Base-by-base conservation (phyloP, 768 basidiomycete genomes). In the Antrodiella citrinella region DNA sequence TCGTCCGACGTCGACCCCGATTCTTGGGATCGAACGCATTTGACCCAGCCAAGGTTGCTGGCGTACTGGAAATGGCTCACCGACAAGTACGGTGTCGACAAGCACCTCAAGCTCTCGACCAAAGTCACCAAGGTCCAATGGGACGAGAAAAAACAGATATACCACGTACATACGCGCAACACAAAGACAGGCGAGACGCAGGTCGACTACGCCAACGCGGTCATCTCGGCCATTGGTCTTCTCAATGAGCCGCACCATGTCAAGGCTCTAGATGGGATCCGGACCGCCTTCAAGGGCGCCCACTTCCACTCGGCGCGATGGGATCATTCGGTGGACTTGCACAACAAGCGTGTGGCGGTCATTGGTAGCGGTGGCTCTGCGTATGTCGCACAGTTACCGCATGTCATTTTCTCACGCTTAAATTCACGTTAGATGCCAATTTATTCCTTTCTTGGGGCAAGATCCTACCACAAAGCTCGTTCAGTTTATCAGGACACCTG, bases 301-400 rank as follows among this genome's bases (percentile, higher is more conserved):
- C 39, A 57, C 15, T 66, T 60, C 38, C 68, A 69, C 44, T 60
- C 63, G 2, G 55, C 62, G 13, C 21, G 51, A 5, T 69, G 66
- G 66, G 25, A 57, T 4, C 49, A 59, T 20, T 54, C 55, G 20
- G 53, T 67, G 3, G 44, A 56, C 3, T 53, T 67, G 3, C 21
- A 42, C 20, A 56, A 57, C 1, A 67, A 67, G 51, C 51, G 52
- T 19, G 58, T 69, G 11, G 68, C 60, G 0, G 54, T 69, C 3
- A 57, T 68, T 21, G 68, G 67, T n/a, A 67, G 62, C 45, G 65
- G 66, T 2, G 58, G 59, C 19, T 60, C 62, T 3, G 65, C 58
- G 42, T 62, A 35, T 4, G 59, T 46, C 23, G n/a, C n/a, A n/a
- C n/a, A n/a, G n/a, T n/a, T n/a, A n/a, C n/a, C n/a, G n/a, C n/a